Evolutionary conservation across 352 stramenopile species (phyloP), one percentile per base, ranked within the genome.

Genomic region (Phytopythium chamaehyphon): DNA sequence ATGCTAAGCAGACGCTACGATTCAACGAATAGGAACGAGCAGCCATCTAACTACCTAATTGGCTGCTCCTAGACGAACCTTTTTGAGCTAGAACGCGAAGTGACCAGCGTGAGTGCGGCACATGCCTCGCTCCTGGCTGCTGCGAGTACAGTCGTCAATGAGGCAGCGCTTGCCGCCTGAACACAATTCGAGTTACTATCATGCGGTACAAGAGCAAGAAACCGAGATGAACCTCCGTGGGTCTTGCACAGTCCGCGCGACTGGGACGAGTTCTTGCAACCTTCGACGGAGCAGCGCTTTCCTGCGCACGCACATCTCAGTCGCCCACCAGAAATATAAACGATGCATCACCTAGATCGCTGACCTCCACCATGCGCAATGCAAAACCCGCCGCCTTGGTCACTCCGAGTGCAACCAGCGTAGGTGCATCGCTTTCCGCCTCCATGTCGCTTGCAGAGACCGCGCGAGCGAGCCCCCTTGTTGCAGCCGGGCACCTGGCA

Each of bases 191-290:
- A 18, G 8, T 33, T 12, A 18, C 19, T 33, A 15, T 28, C 28
- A 15, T 35, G 19, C 2, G 1, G 10, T 14, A 7, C 8, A 14
- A 10, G 10, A 3, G 6, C 21, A 14, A 51, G 16, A 16, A 14
- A 7, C 5, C 14, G 0, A 16, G 31, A 6, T 16, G n/a, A 67
- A 90, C 85, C 85, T 68, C 85, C 85, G 24, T 95, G 85, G 33
- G 66, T 91, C 60, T 95, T 95, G 71, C 85, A 95, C 0, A 93
- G 60, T 33, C 85, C 85, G 19, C 76, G 76, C 21, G 81, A 93
- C 51, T 93, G 83, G 2, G 83, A 82, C 0, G 82, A 90, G 50
- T 95, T 95, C 26, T 79, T 81, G 68, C 84, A 95, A 26, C 63
- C 73, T 52, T 61, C 36, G 18, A 65, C 57, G 8, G 70, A 60